Evolutionary conservation across 2,329 filamentous ascomycete species (phyloP), one percentile per base, ranked within the genome.

Genomic region (Colletotrichum sp.): DNA sequence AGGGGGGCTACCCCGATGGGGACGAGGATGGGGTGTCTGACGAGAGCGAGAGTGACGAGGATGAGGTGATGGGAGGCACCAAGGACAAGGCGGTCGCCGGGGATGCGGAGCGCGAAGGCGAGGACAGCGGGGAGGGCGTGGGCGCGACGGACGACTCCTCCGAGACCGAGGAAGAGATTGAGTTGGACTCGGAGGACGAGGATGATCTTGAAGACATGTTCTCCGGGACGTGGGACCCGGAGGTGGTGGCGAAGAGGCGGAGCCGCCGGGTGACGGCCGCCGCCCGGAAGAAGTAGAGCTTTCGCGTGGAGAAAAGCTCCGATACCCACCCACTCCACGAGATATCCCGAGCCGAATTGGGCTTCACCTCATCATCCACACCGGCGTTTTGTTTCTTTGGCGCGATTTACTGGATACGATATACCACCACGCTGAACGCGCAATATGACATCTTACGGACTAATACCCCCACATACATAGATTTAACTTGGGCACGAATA

Each of bases 181-280:
- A 88, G 55, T 93, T 93, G 78, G 90, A 93, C 84, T 92, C 90
- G 27, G 90, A 90, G 11, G 90, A 93, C 77, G 91, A 93, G 75
- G 91, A 93, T 52, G 92, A 94, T 80, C 93, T 92, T 69, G 92
- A 93, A 71, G 92, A 93, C 59, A 84, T 94, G 39, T 94, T 94
- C 82, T 85, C 88, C 1, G 92, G 92, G 2, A 86, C 86, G 6
- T 94, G 92, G 92, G 88, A 93, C 79, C 84, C 90, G 3, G 87
- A 88, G 29, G 84, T 83, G 1, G 90, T 89, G 15, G 88, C 88
- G 2, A 86, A 83, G 80, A 85, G 90, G 69, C 86, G 89, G 69
- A 84, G 81, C 27, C 83, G 83, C 39, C 86, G 85, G 80, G 81
- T 84, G 36, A 27, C 71, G 27, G 79, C 80, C 8, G 79, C 80